These are phyloP conservation scores for Lagenidium giganteum DNA, from an alignment of 352 stramenopile genomes.

Conservation along the genomic window DNA sequence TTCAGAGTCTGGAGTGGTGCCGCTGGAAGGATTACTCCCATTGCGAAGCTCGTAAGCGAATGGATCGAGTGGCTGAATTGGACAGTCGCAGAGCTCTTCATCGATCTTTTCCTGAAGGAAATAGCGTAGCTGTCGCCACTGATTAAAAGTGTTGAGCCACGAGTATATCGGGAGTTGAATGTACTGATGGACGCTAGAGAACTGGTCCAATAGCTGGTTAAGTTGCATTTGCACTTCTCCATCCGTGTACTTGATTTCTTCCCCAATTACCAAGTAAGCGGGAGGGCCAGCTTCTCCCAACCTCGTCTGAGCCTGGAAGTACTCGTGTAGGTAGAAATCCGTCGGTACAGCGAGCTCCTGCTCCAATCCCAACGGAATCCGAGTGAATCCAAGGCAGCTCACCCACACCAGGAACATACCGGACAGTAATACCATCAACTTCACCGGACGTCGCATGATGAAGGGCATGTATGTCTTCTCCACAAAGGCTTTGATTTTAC, in stretches of 20 bases:
- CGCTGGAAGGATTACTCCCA: constrained; percentile 4
- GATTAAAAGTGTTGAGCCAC: constrained; percentile 86
- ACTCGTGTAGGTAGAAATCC: constrained; percentile 87
- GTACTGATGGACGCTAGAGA: constrained; percentile 71
- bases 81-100: constrained; percentile 55
- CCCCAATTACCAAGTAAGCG: constrained; percentile 78
- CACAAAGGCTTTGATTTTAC: constrained; percentile 58
- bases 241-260: constrained; percentile 68
- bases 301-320: constrained; percentile 84
- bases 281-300: constrained; percentile 80
- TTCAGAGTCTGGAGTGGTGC: constrained; percentile 55
- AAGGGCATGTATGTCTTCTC: constrained; percentile 63
- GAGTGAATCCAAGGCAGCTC: constrained; percentile 45
- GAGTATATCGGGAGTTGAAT: constrained; percentile 83
- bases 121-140: constrained; percentile 82
- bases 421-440: constrained; percentile 48
- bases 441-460: constrained; percentile 50
- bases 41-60: constrained; percentile 70
- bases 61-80: constrained; percentile 65
- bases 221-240: constrained; percentile 38
- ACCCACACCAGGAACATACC: constrained; percentile 25
- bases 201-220: constrained; percentile 62
- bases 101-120: constrained; percentile 75
- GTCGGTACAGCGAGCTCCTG: constrained; percentile 84
- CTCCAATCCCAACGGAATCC: constrained; percentile 83